A percentile compares a stretch with the other conserved stretches of the same genome.
Evolutionary conservation across 2,329 filamentous ascomycete genomes (phyloP).

Genomic region (Talaromyces sp.): DNA sequence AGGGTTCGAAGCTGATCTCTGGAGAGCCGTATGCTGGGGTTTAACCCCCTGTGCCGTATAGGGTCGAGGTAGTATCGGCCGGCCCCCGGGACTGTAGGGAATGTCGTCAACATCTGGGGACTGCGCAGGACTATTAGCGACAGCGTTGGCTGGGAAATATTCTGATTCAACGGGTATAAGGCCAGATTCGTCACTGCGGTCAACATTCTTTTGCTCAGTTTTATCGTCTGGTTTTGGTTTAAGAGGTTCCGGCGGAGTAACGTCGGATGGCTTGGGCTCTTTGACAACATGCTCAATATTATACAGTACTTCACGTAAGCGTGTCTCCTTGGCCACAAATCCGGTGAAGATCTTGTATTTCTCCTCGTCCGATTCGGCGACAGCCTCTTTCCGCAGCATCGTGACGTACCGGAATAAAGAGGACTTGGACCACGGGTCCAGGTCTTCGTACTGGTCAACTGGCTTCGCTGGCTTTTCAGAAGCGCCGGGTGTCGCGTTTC

Average conservation of each 20-base stretch:
- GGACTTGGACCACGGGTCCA: slow-evolving; percentile 53
- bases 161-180: slow-evolving; percentile 29
- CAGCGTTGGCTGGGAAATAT: slow-evolving; percentile 8
- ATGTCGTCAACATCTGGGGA: slow-evolving; percentile 19
- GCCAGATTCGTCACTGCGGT: slow-evolving; percentile 22
- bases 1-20: slow-evolving; percentile 24
- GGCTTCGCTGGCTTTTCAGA: slow-evolving; percentile 13
- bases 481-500: slow-evolving; percentile 6
- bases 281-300: slow-evolving; percentile 34
- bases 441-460: slow-evolving; percentile 44
- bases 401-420: slow-evolving; percentile 50
- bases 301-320: slow-evolving; percentile 43
- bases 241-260: slow-evolving; percentile 1
- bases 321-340: slow-evolving; percentile 44
- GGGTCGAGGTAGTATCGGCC: slow-evolving; percentile 38
- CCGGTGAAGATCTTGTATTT: slow-evolving; percentile 49
- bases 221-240: neutral
- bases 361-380: slow-evolving; percentile 42
- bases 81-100: slow-evolving; percentile 49
- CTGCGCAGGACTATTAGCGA: slow-evolving; percentile 10
- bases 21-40: slow-evolving; percentile 11
- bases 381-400: slow-evolving; percentile 50
- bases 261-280: slow-evolving; percentile 8
- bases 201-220: slow-evolving; percentile 9
- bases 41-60: slow-evolving; percentile 2